These are phyloP conservation scores for Leccinum olivaceopallidum DNA, from an alignment of 768 basidiomycete genomes.

Conservation along the genomic window DNA sequence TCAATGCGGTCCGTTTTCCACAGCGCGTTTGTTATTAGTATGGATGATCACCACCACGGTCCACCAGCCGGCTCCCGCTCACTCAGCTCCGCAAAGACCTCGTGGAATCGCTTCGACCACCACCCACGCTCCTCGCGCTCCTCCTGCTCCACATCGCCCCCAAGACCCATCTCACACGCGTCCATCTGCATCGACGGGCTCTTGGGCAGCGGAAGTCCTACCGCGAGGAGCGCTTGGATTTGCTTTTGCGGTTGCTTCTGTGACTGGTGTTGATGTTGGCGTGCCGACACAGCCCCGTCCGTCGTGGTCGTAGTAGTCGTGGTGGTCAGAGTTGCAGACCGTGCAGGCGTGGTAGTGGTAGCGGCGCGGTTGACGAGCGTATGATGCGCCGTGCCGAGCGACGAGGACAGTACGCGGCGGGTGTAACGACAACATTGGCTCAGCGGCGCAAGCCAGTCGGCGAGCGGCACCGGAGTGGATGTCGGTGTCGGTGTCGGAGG, in stretches of 20 bases:
- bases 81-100: constrained; percentile 59
- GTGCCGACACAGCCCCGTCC: neutral
- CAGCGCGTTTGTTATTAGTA: neutral
- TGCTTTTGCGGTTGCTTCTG: constrained; percentile 27
- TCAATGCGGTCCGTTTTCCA: neutral
- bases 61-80: constrained; percentile 4
- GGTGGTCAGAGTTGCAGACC: neutral
- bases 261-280: rapidly evolving
- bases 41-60: neutral
- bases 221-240: constrained; percentile 40
- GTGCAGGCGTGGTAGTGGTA: neutral
- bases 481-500: neutral
- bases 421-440: constrained; percentile 53
- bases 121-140: constrained; percentile 73
- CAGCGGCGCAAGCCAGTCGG: constrained; percentile 51
- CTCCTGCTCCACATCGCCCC: constrained; percentile 33
- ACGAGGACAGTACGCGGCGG: constrained; percentile 41
- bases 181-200: constrained; percentile 67
- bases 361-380: constrained; percentile 26
- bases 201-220: constrained; percentile 62
- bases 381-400: constrained; percentile 25
- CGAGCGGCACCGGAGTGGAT: neutral
- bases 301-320: neutral
- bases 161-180: constrained; percentile 32
- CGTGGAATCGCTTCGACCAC: constrained; percentile 70